phyloP scores from a whole-genome alignment of 169 alveolate genomes.

The Perkinsus olseni region DNA sequence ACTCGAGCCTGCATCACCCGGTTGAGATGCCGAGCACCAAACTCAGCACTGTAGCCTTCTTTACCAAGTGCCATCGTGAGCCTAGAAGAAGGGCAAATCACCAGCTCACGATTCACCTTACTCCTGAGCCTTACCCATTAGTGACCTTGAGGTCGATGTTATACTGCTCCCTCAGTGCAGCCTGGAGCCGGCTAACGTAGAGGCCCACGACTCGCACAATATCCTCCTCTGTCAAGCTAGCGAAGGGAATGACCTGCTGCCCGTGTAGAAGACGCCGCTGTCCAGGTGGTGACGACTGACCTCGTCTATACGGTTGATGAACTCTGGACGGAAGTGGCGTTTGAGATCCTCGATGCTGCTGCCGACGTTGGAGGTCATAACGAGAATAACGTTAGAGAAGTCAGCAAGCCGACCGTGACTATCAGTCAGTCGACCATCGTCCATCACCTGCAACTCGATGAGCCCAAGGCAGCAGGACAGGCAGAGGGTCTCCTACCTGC shows the following conservation, averaged over 20 bases:
- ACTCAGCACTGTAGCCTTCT: conserved; percentile 30
- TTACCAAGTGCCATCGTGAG: conserved; percentile 7
- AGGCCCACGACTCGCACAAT: neutral
- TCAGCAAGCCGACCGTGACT: conserved; percentile 72
- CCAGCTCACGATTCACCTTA: conserved; percentile 5
- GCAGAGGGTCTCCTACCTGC: conserved; percentile 48
- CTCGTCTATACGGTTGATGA: conserved; percentile 73
- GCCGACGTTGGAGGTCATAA: conserved; percentile 75
- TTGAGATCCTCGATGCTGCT: conserved; percentile 32
- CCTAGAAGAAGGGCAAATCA: conserved; percentile 3
- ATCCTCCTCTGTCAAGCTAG: neutral
- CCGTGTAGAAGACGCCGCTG: conserved; percentile 39
- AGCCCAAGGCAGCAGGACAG: neutral
- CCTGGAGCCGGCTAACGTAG: neutral
- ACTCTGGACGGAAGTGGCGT: conserved; percentile 68
- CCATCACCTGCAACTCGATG: conserved; percentile 37
- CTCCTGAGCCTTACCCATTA: conserved; percentile 13
- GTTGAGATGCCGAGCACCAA: conserved; percentile 38
- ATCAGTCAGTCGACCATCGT: conserved; percentile 78
- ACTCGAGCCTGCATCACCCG: conserved; percentile 6
- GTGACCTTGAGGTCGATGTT: conserved; percentile 5
- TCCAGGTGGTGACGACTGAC: conserved; percentile 50
- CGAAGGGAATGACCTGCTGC: neutral
- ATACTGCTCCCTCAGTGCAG: neutral
- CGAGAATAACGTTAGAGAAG: conserved; percentile 62